Evolutionary conservation across 805 yeast genomes (phyloP).

Genomic region (Pichia insulana): DNA sequence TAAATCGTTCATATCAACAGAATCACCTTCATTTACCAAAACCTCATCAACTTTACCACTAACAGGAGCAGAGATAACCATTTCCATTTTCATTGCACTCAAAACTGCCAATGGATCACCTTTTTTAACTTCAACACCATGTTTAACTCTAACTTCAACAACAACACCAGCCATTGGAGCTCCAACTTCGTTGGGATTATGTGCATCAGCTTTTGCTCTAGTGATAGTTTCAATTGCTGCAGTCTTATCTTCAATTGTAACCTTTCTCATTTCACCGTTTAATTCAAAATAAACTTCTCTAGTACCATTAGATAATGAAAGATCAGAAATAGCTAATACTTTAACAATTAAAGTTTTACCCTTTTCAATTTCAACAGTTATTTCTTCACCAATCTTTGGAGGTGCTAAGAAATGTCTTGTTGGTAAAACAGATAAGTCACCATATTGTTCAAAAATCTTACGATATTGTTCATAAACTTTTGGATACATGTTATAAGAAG

Average conservation of each 20-base stretch:
- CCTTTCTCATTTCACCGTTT: slow-evolving; percentile 97
- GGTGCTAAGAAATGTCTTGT: slow-evolving; percentile 86
- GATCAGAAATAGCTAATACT: slow-evolving; percentile 87
- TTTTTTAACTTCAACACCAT: slow-evolving; percentile 84
- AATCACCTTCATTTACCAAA: slow-evolving; percentile 79
- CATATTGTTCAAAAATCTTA: slow-evolving; percentile 65
- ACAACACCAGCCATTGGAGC: slow-evolving; percentile 99
- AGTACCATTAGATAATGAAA: slow-evolving; percentile 74
- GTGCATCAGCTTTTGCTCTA: slow-evolving; percentile 84
- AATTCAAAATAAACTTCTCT: slow-evolving; percentile 97
- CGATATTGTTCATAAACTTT: slow-evolving; percentile 88
- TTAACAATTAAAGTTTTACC: slow-evolving; percentile 92
- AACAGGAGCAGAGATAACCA: slow-evolving; percentile 91
- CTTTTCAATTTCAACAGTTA: slow-evolving; percentile 81
- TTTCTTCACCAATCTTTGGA: slow-evolving; percentile 80
- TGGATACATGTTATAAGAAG: slow-evolving; percentile 96
- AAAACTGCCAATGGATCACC: slow-evolving; percentile 92
- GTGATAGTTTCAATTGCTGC: slow-evolving; percentile 79
- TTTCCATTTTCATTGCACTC: slow-evolving; percentile 99
- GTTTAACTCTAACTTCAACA: slow-evolving; percentile 86
- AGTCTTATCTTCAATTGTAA: slow-evolving; percentile 79
- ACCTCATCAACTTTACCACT: slow-evolving; percentile 78
- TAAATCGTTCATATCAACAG: slow-evolving; percentile 91
- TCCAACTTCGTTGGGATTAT: slow-evolving; percentile 86
- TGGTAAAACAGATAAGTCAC: slow-evolving; percentile 91